Base-by-base conservation (phyloP, 495 filamentous ascomycete genomes). In the Sphaerosporella brunnea region DNA sequence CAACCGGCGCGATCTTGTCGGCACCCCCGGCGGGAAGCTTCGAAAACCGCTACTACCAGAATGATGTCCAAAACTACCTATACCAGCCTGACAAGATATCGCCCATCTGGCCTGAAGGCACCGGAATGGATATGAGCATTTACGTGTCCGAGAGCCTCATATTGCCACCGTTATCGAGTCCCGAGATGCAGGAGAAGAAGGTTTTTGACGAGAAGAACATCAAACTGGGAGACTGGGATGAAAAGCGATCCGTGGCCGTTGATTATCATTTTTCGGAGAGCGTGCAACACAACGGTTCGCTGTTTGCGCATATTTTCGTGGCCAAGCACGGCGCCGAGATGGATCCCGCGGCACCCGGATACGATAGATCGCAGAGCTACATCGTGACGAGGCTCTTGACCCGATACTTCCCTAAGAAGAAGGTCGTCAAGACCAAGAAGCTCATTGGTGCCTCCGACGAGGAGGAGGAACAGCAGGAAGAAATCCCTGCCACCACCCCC, bases 231-330 rank as follows among this genome's bases (percentile, higher is more conserved):
- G 78, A 90, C 60, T 87, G 71, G 56, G 77, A 72, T 35, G 90
- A 97, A 51, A 79, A 69, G 50, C 74, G 92, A 20, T 72, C 78
- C 45, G 73, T 84, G 34, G 77, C 85, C 39, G 82, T 80, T n/a
- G 73, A 67, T 32, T 82, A 96, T 58, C 62, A 69, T 23, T 73
- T 96, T 7, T 88, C 90, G 2, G 71, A 71, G 51, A 65, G 74
- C 23, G 87, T 92, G 1, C 85, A 95, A 64, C 73, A 84, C 47
- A 96, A 96, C 60, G 87, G 84, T 26, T 94, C 90, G 0, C 69
- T 96, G 10, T 97, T 82, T 75, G 86, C 80, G 4, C 90, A 97
- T 62, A 88, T 94, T 56, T 93, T 84, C 55, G 68, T 97, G 50
- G 82, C 73, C 8, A 70, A 88, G 36, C 69, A 78, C 4, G 88